Conservation (phyloP, 768 basidiomycete species). For the Pisolithus orientalis region DNA sequence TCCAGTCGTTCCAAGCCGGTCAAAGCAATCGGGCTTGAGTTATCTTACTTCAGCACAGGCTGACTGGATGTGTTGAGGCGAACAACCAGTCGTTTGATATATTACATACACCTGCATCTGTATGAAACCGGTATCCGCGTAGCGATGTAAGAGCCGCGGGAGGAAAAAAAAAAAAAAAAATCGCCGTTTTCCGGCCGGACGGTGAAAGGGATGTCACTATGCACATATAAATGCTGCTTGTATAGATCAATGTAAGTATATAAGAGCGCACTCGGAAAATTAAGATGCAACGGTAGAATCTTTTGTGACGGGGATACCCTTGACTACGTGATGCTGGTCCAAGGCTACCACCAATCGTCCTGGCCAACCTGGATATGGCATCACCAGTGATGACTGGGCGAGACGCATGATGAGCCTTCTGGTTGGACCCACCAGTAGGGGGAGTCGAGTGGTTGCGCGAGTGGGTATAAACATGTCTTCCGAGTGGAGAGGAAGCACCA, state of each 20-base stretch:
- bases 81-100: conserved; percentile 9
- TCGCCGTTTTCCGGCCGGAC: conserved; percentile 15
- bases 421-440: conserved; percentile 32
- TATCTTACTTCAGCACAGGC: conserved; percentile 84
- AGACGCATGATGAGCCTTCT: conserved; percentile 37
- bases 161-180: no score
- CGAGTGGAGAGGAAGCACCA: conserved; percentile 40
- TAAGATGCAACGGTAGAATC: conserved; percentile 21
- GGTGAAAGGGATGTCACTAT: conserved; percentile 2
- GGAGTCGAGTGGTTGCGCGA: conserved; percentile 65
- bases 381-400: conserved; percentile 73
- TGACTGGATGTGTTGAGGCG: conserved; percentile 1
- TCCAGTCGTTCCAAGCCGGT: conserved; percentile 82
- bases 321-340: conserved; percentile 21
- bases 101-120: conserved; percentile 14
- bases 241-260: conserved; percentile 8
- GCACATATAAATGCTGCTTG: conserved; percentile 4
- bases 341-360: conserved; percentile 51
- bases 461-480: conserved; percentile 29
- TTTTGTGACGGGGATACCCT: conserved; percentile 19
- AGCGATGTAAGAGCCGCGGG: conserved; percentile 15
- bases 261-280: background rate
- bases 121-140: conserved; percentile 6
- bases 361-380: conserved; percentile 59
- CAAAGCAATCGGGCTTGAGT: conserved; percentile 82